phyloP scores from a whole-genome alignment of 2,329 filamentous ascomycete genomes.

The Neospermospora avenae region DNA sequence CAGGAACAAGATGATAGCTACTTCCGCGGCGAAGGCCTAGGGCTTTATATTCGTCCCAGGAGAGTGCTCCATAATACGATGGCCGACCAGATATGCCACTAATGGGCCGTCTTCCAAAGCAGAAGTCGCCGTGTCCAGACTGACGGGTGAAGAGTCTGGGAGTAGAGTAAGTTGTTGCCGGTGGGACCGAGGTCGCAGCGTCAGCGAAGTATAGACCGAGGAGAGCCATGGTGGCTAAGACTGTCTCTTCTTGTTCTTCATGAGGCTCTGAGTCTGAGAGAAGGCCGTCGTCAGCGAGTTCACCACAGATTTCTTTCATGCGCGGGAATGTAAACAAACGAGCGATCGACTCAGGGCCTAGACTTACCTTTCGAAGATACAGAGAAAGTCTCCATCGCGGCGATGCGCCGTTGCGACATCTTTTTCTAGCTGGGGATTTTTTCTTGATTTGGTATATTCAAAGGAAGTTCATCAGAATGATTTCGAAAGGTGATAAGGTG shows the following conservation, averaged over 20 bases:
- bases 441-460: too few relatives aligned
- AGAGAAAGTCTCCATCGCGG: background rate
- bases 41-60: background rate
- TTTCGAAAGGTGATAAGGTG: too few relatives aligned
- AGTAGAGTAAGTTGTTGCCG: background rate
- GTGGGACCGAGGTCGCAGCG: background rate
- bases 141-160: background rate
- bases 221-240: background rate
- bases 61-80: too few relatives aligned
- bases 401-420: background rate
- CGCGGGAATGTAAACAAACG: background rate
- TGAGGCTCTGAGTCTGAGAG: background rate
- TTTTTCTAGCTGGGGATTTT: background rate
- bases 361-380: background rate
- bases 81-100: background rate
- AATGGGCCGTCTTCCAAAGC: background rate
- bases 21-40: background rate
- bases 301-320: background rate
- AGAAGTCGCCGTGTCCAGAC: background rate
- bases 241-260: background rate
- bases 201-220: background rate
- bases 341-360: background rate
- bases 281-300: background rate
- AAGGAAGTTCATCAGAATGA: too few relatives aligned
- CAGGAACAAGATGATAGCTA: background rate